Evolutionary conservation across 306 rosid genomes (phyloP).

Genomic region (Hippophae tibetana): DNA sequence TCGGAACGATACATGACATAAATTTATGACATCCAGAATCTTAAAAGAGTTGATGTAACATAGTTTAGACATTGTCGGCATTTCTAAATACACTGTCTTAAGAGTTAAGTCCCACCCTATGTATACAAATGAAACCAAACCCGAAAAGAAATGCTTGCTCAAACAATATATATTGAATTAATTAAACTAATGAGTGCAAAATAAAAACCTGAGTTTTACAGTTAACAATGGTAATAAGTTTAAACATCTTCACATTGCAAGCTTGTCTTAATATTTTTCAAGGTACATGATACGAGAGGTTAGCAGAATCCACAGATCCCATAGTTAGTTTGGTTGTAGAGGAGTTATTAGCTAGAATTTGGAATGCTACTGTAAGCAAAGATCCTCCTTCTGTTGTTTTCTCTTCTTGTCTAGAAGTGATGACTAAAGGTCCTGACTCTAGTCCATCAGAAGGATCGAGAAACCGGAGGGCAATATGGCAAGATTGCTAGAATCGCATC

Average conservation of each 20-base stretch:
- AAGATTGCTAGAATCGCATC: conserved; percentile 82
- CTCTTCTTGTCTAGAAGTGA: conserved; percentile 62
- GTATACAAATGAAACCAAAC: too few relatives aligned
- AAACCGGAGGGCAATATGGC: conserved; percentile 82
- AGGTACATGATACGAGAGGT: conserved; percentile 65
- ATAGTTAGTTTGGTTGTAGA: conserved; percentile 68
- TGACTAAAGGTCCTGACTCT: conserved; percentile 69
- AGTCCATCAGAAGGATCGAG: conserved; percentile 78
- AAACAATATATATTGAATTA: too few relatives aligned
- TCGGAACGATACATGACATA: too few relatives aligned
- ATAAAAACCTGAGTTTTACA: conserved; percentile 21
- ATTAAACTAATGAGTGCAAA: neutral
- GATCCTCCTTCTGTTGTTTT: conserved; percentile 71
- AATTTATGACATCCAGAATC: too few relatives aligned
- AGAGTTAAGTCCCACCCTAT: too few relatives aligned
- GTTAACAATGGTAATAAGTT: conserved; percentile 10
- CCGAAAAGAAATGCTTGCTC: too few relatives aligned
- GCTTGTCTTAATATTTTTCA: conserved; percentile 71
- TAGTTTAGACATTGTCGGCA: too few relatives aligned
- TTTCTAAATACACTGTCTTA: too few relatives aligned
- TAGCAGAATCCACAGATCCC: conserved; percentile 82
- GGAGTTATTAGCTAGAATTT: conserved; percentile 65
- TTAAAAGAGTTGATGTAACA: too few relatives aligned
- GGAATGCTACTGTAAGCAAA: conserved; percentile 71
- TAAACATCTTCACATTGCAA: conserved; percentile 85